Conservation (phyloP, 2,329 filamentous ascomycete genomes). For the Leptosphaerulina australis region DNA sequence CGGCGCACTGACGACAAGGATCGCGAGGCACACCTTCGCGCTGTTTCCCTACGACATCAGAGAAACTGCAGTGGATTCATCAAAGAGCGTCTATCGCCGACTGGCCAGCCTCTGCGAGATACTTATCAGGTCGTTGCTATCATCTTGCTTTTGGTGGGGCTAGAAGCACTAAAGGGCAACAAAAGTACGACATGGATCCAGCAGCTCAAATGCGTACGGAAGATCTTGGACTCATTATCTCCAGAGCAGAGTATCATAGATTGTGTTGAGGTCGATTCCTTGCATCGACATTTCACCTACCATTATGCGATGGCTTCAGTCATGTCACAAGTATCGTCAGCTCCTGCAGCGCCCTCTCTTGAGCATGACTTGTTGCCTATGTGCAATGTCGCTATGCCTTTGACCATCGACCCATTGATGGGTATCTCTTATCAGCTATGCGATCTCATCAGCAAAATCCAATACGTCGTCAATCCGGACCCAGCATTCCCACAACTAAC, state of each 20-base stretch:
- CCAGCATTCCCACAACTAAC: constrained; percentile 43
- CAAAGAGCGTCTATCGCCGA: constrained; percentile 35
- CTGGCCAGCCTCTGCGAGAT: constrained; percentile 34
- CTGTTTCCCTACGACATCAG: constrained; percentile 41
- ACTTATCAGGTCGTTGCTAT: constrained; percentile 44
- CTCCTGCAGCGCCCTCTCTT: constrained; percentile 18
- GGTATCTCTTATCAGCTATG: constrained; percentile 45
- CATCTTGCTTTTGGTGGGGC: constrained; percentile 42
- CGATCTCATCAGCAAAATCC: constrained; percentile 42
- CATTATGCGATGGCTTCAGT: constrained; percentile 46
- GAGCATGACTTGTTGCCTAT: constrained; percentile 31
- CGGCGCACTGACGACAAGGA: constrained; percentile 34
- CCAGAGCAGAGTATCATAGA: constrained; percentile 32
- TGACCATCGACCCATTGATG: constrained; percentile 46
- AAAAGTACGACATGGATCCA: constrained; percentile 45
- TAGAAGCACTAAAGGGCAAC: constrained; percentile 45
- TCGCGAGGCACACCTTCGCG: constrained; percentile 37
- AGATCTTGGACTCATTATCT: constrained; percentile 36
- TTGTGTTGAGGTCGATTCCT: constrained; percentile 42
- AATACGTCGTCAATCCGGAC: constrained; percentile 40
- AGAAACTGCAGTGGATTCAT: constrained; percentile 43
- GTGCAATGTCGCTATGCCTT: constrained; percentile 25
- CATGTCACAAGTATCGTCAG: constrained; percentile 39
- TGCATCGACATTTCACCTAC: constrained; percentile 47
- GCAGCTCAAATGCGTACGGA: constrained; percentile 43